These are phyloP conservation scores for Globisporangium rhizosaccharum DNA, from an alignment of 352 stramenopile species.

Conservation along the genomic window DNA sequence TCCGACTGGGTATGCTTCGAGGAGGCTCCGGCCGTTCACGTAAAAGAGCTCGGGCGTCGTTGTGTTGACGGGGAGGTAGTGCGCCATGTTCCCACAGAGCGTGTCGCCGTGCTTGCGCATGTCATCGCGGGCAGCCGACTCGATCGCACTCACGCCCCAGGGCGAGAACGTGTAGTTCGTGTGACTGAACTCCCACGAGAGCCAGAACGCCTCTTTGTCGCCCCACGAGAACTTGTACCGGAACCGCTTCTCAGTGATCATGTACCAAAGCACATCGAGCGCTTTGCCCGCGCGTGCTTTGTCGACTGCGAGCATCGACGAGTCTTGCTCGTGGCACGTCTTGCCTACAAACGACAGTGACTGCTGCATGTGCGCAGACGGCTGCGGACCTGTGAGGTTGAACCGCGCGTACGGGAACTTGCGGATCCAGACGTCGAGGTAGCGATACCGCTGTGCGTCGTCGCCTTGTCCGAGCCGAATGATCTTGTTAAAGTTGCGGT, in stretches of 20 bases:
- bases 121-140: slow-evolving; percentile 42
- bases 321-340: slow-evolving; percentile 66
- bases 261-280: slow-evolving; percentile 58
- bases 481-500: slow-evolving; percentile 47
- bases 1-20: slow-evolving; percentile 38
- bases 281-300: slow-evolving; percentile 40
- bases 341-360: slow-evolving; percentile 36
- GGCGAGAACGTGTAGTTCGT: slow-evolving; percentile 58
- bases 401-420: slow-evolving; percentile 57
- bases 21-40: slow-evolving; percentile 48
- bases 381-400: slow-evolving; percentile 19
- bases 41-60: slow-evolving; percentile 37
- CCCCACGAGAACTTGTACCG: slow-evolving; percentile 59
- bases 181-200: slow-evolving; percentile 58
- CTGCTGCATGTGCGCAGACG: slow-evolving; percentile 24
- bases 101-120: slow-evolving; percentile 48
- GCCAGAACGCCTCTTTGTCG: slow-evolving; percentile 74
- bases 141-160: slow-evolving; percentile 49
- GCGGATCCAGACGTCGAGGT: slow-evolving; percentile 47
- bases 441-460: slow-evolving; percentile 24
- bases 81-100: slow-evolving; percentile 59
- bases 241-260: slow-evolving; percentile 65
- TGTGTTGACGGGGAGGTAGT: slow-evolving; percentile 40
- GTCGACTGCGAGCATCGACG: slow-evolving; percentile 65
- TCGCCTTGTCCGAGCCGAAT: slow-evolving; percentile 22